These are phyloP conservation scores for Fremontodendron californicum DNA, from an alignment of 345 rosid species.

Conservation along the genomic window DNA sequence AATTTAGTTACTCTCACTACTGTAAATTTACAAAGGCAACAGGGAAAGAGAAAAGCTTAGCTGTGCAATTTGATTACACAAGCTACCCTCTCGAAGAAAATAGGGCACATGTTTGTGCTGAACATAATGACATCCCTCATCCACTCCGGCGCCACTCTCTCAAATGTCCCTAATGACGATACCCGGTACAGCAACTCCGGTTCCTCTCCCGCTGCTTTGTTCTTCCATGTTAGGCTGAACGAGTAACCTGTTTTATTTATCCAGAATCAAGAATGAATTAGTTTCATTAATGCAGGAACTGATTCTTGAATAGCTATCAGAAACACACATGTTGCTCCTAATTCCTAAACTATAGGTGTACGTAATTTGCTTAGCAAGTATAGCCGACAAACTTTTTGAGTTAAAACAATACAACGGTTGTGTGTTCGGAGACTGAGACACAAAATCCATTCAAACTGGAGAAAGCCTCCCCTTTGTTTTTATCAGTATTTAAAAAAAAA, in stretches of 20 bases:
- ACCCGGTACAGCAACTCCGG: constrained; percentile 54
- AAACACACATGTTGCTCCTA: background rate
- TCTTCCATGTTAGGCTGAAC: constrained; percentile 60
- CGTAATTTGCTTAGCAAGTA: too few relatives aligned
- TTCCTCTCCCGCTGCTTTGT: constrained; percentile 40
- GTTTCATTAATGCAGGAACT: background rate
- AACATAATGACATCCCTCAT: constrained; percentile 76
- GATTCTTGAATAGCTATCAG: background rate
- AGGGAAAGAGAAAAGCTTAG: constrained; percentile 5
- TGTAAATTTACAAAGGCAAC: background rate
- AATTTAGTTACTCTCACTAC: background rate
- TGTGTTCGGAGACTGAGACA: background rate
- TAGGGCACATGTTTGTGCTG: constrained; percentile 66
- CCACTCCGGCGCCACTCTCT: constrained; percentile 86
- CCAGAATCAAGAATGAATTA: constrained; percentile 15
- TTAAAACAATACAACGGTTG: too few relatives aligned
- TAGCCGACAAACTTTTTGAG: too few relatives aligned
- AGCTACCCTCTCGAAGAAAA: constrained; percentile 65
- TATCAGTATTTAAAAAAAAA: background rate
- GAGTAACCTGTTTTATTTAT: constrained; percentile 54
- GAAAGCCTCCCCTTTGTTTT: background rate
- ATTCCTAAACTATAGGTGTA: too few relatives aligned
- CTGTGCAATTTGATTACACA: constrained; percentile 44
- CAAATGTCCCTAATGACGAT: constrained; percentile 65
- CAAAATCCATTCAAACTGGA: too few relatives aligned